Percentiles rank a stretch among this genome's conserved stretches.
Evolutionary conservation across 257 asterid genomes (phyloP).

Genomic region (Linderniella brevidens): DNA sequence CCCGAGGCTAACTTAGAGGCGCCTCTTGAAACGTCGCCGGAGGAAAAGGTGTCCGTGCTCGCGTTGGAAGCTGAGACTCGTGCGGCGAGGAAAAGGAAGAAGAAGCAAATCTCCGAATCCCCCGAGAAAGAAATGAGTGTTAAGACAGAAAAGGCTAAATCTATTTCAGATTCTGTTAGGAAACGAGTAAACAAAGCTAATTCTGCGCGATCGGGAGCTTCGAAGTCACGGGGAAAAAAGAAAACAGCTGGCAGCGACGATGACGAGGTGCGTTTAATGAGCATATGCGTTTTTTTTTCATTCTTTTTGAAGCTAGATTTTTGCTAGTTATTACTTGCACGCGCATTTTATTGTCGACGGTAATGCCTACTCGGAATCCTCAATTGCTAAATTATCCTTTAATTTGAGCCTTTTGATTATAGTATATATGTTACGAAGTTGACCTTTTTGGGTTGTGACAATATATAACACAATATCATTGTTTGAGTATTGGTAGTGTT

Average conservation of each 20-base stretch:
- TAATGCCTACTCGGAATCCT: no score
- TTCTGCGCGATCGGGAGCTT: constrained; percentile 14
- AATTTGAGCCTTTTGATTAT: no score
- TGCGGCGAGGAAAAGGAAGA: constrained; percentile 32
- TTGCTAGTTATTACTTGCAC: no score
- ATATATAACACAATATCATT: no score
- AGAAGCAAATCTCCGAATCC: constrained; percentile 9
- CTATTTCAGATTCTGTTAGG: constrained; percentile 11
- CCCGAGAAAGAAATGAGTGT: constrained; percentile 17
- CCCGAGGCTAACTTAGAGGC: constrained; percentile 18
- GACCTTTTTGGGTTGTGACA: no score
- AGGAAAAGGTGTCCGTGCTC: constrained; percentile 14
- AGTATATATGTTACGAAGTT: no score
- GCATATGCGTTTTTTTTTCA: no score
- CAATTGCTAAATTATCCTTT: no score
- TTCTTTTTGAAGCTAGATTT: no score
- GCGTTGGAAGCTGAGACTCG: constrained; percentile 17
- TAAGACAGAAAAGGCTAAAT: constrained; percentile 23
- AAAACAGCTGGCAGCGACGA: constrained; percentile 17
- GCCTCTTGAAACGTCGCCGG: constrained; percentile 14
- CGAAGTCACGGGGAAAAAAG: constrained; percentile 19
- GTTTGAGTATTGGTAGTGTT: no score
- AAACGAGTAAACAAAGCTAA: constrained; percentile 18
- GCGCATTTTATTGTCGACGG: no score
- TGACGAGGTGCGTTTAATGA: background rate